A percentile compares a stretch with the other conserved stretches of the same genome.
Evolutionary conservation across 2,329 filamentous ascomycete genomes (phyloP).

Genomic region (Fusarium sp.): DNA sequence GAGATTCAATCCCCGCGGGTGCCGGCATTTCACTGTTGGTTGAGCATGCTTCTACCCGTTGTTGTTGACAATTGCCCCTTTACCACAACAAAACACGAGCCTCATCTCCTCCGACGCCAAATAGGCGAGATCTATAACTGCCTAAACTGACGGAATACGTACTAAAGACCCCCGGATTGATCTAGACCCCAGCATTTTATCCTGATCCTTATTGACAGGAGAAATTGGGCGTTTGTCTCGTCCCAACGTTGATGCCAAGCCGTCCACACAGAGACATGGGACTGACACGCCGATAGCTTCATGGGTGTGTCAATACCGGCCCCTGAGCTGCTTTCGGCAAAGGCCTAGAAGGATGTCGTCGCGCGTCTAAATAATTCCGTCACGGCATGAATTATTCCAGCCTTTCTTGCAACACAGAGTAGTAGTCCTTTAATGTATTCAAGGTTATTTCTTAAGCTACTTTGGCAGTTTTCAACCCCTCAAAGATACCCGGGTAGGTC

Average conservation of each 20-base stretch:
- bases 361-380: background rate
- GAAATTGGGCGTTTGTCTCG: background rate
- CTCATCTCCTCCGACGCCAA: background rate
- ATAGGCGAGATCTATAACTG: background rate
- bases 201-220: background rate
- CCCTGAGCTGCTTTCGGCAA: constrained; percentile 2
- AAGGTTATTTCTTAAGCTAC: background rate
- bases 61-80: background rate
- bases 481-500: background rate
- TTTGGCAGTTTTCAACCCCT: background rate
- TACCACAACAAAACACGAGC: background rate
- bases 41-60: background rate
- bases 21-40: background rate
- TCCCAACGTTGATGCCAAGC: background rate
- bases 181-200: background rate
- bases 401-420: background rate
- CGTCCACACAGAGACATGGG: constrained; percentile 6
- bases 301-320: constrained; percentile 1
- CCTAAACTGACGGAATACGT: background rate
- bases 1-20: background rate
- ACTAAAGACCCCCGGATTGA: background rate
- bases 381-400: background rate
- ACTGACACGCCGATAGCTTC: constrained; percentile 5
- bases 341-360: background rate
- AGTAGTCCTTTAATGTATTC: background rate